Evolutionary conservation across 2,329 filamentous ascomycete genomes (phyloP), one percentile per base, ranked within the genome.

Genomic region (Botrytis tulipae): DNA sequence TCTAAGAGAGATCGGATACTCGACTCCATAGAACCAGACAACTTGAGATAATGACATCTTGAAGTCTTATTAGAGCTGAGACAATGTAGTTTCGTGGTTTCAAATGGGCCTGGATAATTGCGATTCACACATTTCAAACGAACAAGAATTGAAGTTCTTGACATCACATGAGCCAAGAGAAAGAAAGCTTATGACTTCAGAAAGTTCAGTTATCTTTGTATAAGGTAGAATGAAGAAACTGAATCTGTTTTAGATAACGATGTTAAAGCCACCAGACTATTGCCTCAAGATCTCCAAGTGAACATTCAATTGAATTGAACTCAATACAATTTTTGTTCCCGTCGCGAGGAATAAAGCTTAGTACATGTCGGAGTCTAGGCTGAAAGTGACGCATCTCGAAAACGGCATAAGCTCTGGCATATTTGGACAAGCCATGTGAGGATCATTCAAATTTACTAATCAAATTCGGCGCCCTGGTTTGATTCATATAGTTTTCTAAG

Each of bases 21-120:
- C 0, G 0, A n/a, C 1, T 51, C 2, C 12, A 14, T n/a, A 12
- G 12, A 51, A 51, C 5, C 2, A 51, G 20, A 7, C n/a, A 7
- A n/a, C 12, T 51, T 7, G 5, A 16, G 4, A 51, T 7, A n/a
- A 51, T 51, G 12, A 14, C n/a, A 10, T 2, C 25, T 51, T 2
- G 2, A n/a, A 14, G 25, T n/a, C 0, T 8, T 7, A 10, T 7
- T 46, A 20, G 7, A 7, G 20, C 20, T 46, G 18, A 25, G 9
- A 51, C 4, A 25, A 51, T 51, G 4, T n/a, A 51, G 46, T 10
- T n/a, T 51, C 4, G 10, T 51, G 14, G 22, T 51, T n/a, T 51
- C 46, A 14, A 25, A n/a, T 51, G 46, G 22, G 12, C 25, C 22
- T 51, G 3, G 46, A 12, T 0, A 51, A n/a, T 14, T 5, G 0